A percentile compares a stretch with the other conserved stretches of the same genome.
Conservation (phyloP, 352 stramenopile species). For the Phytophthora cactorum region DNA sequence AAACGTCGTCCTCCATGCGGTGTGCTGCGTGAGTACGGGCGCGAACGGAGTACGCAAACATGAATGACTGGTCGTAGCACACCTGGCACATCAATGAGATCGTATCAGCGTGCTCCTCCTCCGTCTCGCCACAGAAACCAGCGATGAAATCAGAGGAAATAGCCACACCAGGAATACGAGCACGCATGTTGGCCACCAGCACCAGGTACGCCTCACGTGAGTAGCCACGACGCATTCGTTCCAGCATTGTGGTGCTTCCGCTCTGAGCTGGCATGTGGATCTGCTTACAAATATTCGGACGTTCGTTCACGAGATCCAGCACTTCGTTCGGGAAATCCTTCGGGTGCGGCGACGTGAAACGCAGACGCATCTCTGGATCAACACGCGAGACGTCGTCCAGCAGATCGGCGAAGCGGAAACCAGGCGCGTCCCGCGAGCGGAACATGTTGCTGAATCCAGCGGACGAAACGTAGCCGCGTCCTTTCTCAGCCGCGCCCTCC, state of each 20-base stretch:
- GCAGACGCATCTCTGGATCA: slow-evolving; percentile 96
- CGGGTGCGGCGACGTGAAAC: slow-evolving; percentile 99
- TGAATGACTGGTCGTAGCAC: slow-evolving; percentile 98
- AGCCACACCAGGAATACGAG: slow-evolving; percentile 79
- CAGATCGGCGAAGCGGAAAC: slow-evolving; percentile 97
- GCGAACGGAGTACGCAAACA: slow-evolving; percentile 98
- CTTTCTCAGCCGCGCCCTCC: slow-evolving; percentile 63
- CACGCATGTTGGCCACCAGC: slow-evolving; percentile 94
- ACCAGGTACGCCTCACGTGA: slow-evolving; percentile 97
- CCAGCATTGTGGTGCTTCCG: slow-evolving; percentile 86
- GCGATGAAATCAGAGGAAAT: slow-evolving; percentile 98
- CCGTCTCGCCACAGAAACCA: slow-evolving; percentile 99
- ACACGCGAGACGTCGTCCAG: slow-evolving; percentile 94
- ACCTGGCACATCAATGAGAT: slow-evolving; percentile 82
- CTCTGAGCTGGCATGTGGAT: slow-evolving; percentile 99
- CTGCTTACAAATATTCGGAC: slow-evolving; percentile 96
- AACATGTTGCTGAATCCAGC: slow-evolving; percentile 97
- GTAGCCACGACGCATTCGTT: slow-evolving; percentile 97
- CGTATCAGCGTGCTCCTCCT: slow-evolving; percentile 97
- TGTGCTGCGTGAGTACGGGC: slow-evolving; percentile 96
- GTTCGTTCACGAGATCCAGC: slow-evolving; percentile 89
- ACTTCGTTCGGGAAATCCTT: slow-evolving; percentile 98
- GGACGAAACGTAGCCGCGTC: slow-evolving; percentile 85
- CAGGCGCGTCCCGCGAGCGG: slow-evolving; percentile 81
- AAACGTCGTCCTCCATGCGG: slow-evolving; percentile 96